Evolutionary conservation across 805 yeast species (phyloP), one percentile per base, ranked within the genome.

Genomic region (Groenewaldozyma salmanticensis): DNA sequence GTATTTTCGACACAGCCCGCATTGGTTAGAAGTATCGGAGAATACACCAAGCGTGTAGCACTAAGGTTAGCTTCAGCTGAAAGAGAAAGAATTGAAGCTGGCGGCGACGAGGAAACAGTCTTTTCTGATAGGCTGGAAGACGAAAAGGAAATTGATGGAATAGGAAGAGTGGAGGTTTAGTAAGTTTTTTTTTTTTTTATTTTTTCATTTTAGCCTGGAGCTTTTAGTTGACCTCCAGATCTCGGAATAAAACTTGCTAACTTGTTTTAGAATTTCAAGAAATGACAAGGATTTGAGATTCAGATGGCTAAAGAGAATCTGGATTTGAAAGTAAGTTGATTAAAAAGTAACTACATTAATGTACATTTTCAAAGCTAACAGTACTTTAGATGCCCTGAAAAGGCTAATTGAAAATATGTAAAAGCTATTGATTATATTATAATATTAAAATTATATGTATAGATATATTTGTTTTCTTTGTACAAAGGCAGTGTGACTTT

Each of bases 31-130:
- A 82, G 95, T 0, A 71, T 90, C 48, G 75, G 81, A 19, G 98
- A 90, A 54, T 90, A 85, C 61, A 81, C 94, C 2, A 82, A 77
- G 65, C 77, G 98, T 62, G 95, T 90, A 21, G 96, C 82, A n/a
- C 59, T 70, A 37, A 73, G 96, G 59, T 74, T 90, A 52, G 96
- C 96, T 0, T 68, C 67, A 19, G 87, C 85, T 36, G 96, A 87
- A 57, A 73, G 90, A 54, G 96, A 87, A 53, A 75, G 94, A 68
- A 71, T 86, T 21, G 81, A 74, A 17, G 92, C 86, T 11, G 96
- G 95, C 44, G 95, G 95, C 49, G 96, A 85, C 56, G 82, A 70
- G 13, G 95, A 85, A 53, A 73, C 90, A 0, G 76, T 85, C 72
- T 82, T 72, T 57, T 76, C 87, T 48, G 96, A 88, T 58, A 73